Conservation (phyloP, 2,329 filamentous ascomycete genomes). For the Coleophoma eucalyptorum region DNA sequence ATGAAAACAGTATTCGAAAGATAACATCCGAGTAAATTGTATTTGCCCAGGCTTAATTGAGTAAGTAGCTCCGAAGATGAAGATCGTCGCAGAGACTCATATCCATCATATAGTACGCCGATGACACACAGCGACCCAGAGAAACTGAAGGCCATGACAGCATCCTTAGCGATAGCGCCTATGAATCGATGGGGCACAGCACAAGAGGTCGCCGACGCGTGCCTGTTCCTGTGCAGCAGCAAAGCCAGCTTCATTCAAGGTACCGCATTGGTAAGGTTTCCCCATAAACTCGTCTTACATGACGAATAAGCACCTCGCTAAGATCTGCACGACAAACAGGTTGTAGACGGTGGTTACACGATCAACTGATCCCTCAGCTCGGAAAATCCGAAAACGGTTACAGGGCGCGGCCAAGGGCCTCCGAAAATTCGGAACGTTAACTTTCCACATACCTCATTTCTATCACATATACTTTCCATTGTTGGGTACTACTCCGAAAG, state of each 20-base stretch:
- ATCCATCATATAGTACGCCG: slow-evolving; percentile 29
- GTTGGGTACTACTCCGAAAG: too few relatives aligned
- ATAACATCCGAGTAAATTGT: slow-evolving; percentile 41
- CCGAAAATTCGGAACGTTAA: too few relatives aligned
- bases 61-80: slow-evolving; percentile 16
- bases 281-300: slow-evolving; percentile 33
- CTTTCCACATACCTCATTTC: too few relatives aligned
- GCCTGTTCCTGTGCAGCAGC: slow-evolving; percentile 39
- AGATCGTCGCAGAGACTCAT: background rate
- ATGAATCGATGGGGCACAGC: slow-evolving; percentile 37
- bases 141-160: slow-evolving; percentile 19
- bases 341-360: slow-evolving; percentile 38
- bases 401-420: too few relatives aligned
- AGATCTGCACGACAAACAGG: slow-evolving; percentile 5
- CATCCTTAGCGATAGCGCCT: slow-evolving; percentile 28
- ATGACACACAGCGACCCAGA: slow-evolving; percentile 35
- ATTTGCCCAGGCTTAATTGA: slow-evolving; percentile 42
- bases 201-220: slow-evolving; percentile 42
- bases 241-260: slow-evolving; percentile 43
- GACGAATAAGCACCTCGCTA: background rate
- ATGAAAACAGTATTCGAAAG: slow-evolving; percentile 34
- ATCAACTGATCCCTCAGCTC: slow-evolving; percentile 27
- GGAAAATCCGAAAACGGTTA: too few relatives aligned
- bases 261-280: slow-evolving; percentile 35
- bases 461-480: too few relatives aligned